phyloP scores from a whole-genome alignment of 371 early-diverging fungal genomes.

The Mucor mucedo region DNA sequence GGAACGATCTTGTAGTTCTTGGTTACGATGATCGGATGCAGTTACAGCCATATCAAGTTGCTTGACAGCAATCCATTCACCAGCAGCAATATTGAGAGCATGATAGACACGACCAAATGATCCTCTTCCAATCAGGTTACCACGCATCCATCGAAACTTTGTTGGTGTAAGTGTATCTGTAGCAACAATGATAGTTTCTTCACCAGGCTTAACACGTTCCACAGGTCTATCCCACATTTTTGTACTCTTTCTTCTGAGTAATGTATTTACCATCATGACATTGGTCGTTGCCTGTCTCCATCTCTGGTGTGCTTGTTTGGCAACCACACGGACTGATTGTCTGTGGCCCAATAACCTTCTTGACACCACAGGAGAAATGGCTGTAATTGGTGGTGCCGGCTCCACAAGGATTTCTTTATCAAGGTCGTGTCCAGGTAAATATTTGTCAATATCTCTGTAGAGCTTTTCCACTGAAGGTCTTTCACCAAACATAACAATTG shows the following conservation, averaged over 20 bases:
- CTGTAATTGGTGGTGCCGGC: constrained; percentile 1
- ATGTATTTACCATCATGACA: constrained; percentile 30
- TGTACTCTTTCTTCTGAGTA: constrained; percentile 56
- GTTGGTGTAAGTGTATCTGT: constrained; percentile 18
- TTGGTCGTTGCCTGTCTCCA: constrained; percentile 28
- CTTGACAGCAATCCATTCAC: constrained; percentile 97
- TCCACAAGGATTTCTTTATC: constrained; percentile 57
- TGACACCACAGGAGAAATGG: constrained; percentile 4
- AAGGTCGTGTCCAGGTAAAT: constrained; percentile 77
- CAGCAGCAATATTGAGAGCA: constrained; percentile 84
- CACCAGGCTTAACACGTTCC: constrained; percentile 57
- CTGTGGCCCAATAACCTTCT: constrained; percentile 30
- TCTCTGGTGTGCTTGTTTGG: constrained; percentile 58
- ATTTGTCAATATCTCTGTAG: constrained; percentile 69
- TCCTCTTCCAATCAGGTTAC: constrained; percentile 94
- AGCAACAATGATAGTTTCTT: constrained; percentile 20
- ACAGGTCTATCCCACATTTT: constrained; percentile 64
- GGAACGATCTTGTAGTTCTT: constrained; percentile 25
- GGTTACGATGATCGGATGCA: constrained; percentile 50
- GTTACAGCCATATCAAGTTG: constrained; percentile 78
- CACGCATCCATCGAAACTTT: constrained; percentile 77
- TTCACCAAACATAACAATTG: constrained; percentile 48
- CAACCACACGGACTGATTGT: constrained; percentile 64
- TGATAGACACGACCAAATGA: constrained; percentile 97
- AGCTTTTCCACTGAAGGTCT: constrained; percentile 72